Conservation (phyloP, 73 alveolate species). For the Paramecium octaurelia region DNA sequence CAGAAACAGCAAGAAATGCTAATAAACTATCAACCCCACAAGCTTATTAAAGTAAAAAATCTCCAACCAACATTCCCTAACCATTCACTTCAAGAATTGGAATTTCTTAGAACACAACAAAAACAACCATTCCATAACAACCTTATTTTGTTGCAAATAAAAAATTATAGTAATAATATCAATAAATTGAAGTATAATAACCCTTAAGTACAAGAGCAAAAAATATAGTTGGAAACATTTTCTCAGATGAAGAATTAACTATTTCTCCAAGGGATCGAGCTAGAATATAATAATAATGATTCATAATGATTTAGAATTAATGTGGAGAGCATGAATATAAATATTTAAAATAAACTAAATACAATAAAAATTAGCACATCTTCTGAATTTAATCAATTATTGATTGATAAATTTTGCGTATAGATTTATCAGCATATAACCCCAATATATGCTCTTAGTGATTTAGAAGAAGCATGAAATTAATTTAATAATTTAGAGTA, state of each 20-base stretch:
- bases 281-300: background rate
- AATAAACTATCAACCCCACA: constrained; percentile 2
- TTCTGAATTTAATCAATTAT: no score
- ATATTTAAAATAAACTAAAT: no score
- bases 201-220: background rate
- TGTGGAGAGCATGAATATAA: background rate
- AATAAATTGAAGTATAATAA: background rate
- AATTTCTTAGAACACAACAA: background rate
- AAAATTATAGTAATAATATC: background rate
- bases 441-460: no score
- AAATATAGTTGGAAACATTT: background rate
- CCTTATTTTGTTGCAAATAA: constrained; percentile 12
- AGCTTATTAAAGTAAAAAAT: background rate
- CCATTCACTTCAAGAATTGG: constrained; percentile 13
- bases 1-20: background rate
- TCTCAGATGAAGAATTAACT: constrained; percentile 1
- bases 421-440: no score
- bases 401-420: no score
- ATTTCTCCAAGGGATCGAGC: background rate
- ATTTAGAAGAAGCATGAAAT: no score
- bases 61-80: background rate
- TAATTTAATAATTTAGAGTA: no score
- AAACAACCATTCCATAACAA: background rate
- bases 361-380: background rate
- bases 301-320: background rate